Percentiles rank a stretch among this genome's conserved stretches.
Evolutionary conservation across 345 rosid genomes (phyloP).

Genomic region (Arabidopsis suecica): DNA sequence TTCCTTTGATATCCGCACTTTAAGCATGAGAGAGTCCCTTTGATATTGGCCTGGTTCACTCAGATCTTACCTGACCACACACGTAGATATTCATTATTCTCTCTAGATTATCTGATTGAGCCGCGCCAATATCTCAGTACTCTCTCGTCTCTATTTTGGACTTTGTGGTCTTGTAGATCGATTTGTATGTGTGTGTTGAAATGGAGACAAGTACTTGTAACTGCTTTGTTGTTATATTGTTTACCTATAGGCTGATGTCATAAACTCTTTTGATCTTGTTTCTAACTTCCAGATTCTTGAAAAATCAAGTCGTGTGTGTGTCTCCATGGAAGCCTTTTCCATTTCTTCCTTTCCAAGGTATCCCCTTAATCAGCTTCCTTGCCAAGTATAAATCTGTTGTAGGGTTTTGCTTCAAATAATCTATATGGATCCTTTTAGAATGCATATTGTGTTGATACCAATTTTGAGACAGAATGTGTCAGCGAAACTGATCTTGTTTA

Average conservation of each 20-base stretch:
- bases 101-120: conserved; percentile 69
- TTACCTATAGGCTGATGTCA: neutral
- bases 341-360: conserved; percentile 43
- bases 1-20: neutral
- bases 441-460: neutral
- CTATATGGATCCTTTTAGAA: conserved; percentile 12
- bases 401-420: conserved; percentile 15
- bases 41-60: conserved; percentile 98
- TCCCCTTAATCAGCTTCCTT: neutral
- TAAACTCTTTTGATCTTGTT: conserved; percentile 15
- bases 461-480: conserved; percentile 5
- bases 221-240: neutral
- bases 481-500: conserved; percentile 16
- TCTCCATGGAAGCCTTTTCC: conserved; percentile 7
- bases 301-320: neutral
- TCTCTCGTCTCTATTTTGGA: conserved; percentile 49
- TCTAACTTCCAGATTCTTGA: conserved; percentile 3
- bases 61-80: conserved; percentile 51
- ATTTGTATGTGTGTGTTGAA: neutral
- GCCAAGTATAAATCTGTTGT: conserved; percentile 3
- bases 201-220: neutral
- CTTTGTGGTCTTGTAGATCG: conserved; percentile 21
- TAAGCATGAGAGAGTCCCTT: conserved; percentile 52
- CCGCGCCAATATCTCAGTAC: conserved; percentile 97
- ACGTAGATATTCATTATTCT: conserved; percentile 3